These are phyloP conservation scores for Erigeron philadelphicus DNA, from an alignment of 140 eudicot species.

Conservation along the genomic window DNA sequence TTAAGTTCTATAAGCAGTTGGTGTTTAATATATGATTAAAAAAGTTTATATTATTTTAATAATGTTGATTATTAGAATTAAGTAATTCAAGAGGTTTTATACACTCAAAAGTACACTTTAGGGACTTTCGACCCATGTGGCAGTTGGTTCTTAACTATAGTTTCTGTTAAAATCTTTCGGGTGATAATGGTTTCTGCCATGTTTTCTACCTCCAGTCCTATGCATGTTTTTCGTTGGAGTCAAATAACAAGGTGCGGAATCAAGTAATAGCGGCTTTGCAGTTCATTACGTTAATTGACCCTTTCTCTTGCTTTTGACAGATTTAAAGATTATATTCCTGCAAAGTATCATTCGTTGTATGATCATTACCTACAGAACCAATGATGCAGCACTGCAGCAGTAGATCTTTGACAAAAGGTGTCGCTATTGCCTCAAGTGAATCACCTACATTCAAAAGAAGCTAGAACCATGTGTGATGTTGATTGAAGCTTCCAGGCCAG, in stretches of 20 bases:
- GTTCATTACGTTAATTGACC: slow-evolving; percentile 1
- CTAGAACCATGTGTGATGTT: not conserved
- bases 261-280: not conserved
- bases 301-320: slow-evolving; percentile 35
- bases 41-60: not conserved
- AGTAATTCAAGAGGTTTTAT: no score
- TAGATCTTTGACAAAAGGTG: slow-evolving; percentile 36
- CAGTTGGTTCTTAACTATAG: no score
- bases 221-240: not conserved
- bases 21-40: not conserved
- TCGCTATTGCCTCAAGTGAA: not conserved
- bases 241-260: not conserved
- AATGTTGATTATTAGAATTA: no score
- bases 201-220: no score
- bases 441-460: not conserved
- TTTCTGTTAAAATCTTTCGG: no score
- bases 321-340: slow-evolving; percentile 76
- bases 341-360: slow-evolving; percentile 59
- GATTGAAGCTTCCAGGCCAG: slow-evolving; percentile 10
- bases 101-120: no score
- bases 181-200: no score
- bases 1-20: not conserved
- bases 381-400: slow-evolving; percentile 17
- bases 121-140: no score
- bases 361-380: slow-evolving; percentile 42